These are phyloP conservation scores for Fraxinus albicans DNA, from an alignment of 305 asterid species.

Conservation along the genomic window DNA sequence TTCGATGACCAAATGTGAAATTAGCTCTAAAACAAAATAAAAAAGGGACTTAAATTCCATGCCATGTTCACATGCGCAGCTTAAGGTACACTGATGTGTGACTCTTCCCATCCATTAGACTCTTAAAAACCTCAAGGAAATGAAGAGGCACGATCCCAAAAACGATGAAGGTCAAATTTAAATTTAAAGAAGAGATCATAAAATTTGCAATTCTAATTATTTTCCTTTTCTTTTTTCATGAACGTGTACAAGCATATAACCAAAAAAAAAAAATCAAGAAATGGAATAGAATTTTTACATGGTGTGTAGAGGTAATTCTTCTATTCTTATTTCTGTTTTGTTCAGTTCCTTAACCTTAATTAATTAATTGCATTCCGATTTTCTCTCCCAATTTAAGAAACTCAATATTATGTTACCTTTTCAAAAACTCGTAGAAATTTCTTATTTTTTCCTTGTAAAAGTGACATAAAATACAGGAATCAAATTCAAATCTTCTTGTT, in stretches of 20 bases:
- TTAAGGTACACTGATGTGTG: not conserved
- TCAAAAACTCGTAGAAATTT: not conserved
- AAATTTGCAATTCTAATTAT: too few relatives aligned
- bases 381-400: not conserved
- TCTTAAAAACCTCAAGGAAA: not conserved
- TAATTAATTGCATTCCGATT: not conserved
- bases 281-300: too few relatives aligned
- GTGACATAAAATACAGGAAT: not conserved
- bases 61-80: too few relatives aligned
- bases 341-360: too few relatives aligned
- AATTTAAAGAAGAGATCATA: too few relatives aligned
- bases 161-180: not conserved
- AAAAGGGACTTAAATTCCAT: not conserved
- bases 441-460: not conserved
- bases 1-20: not conserved
- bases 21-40: not conserved
- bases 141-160: not conserved
- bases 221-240: too few relatives aligned
- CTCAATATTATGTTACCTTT: not conserved
- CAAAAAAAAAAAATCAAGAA: too few relatives aligned
- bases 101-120: not conserved
- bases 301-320: too few relatives aligned
- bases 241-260: too few relatives aligned
- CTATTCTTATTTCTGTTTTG: too few relatives aligned
- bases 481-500: not conserved